These are phyloP conservation scores for Furcasterigmium sp. DNA, from an alignment of 2,329 filamentous ascomycete genomes.

Conservation along the genomic window DNA sequence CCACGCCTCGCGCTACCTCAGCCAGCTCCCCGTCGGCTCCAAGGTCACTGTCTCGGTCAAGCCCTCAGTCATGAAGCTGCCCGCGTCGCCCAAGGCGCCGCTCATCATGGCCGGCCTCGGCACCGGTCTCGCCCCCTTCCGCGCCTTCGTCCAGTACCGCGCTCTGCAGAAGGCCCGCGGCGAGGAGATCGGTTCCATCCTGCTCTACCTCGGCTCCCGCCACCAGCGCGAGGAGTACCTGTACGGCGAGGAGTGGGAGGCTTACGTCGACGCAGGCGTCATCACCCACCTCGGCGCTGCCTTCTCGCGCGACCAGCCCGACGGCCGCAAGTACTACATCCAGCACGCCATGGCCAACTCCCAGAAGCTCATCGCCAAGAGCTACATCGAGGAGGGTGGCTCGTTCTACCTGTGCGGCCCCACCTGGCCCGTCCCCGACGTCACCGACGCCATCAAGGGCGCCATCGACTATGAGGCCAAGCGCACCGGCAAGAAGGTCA, in stretches of 20 bases:
- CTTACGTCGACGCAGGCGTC: constrained; percentile 90
- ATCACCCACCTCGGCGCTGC: constrained; percentile 90
- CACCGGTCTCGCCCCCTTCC: constrained; percentile 97
- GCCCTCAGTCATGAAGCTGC: constrained; percentile 99
- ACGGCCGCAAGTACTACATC: constrained; percentile 99
- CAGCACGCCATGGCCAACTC: constrained; percentile 96
- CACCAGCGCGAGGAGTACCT: constrained; percentile 98
- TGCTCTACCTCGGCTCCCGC: constrained; percentile 94
- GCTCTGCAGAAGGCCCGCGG: constrained; percentile 97
- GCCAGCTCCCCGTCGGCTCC: constrained; percentile 66
- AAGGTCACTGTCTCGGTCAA: constrained; percentile 91
- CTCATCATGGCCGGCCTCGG: constrained; percentile 99
- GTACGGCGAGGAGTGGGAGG: constrained; percentile 99
- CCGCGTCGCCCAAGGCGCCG: constrained; percentile 76
- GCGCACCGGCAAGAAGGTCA: constrained; percentile 70
- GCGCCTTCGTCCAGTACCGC: constrained; percentile 95
- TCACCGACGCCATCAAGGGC: constrained; percentile 90
- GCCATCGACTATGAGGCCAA: constrained; percentile 75
- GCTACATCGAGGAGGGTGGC: constrained; percentile 83
- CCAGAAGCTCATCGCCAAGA: constrained; percentile 72
- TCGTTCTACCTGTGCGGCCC: constrained; percentile 97
- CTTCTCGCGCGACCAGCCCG: constrained; percentile 92
- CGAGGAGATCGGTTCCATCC: constrained; percentile 86
- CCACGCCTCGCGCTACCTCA: constrained; percentile 88
- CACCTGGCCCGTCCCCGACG: constrained; percentile 97